Conservation (phyloP, 331 rosid species). For the Erythrophleum ivorense region DNA sequence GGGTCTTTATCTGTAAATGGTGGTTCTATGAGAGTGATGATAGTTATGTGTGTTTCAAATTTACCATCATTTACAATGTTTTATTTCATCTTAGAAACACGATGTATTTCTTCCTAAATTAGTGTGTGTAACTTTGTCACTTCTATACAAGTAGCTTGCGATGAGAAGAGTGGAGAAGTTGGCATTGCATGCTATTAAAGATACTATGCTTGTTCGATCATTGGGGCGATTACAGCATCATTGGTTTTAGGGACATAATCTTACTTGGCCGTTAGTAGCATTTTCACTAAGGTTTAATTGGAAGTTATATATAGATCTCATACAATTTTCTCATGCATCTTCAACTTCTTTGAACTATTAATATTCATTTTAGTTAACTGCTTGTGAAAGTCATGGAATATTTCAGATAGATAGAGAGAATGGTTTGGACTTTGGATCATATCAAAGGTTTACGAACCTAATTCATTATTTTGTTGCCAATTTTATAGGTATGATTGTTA, state of each 20-base stretch:
- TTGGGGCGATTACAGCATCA: conserved; percentile 98
- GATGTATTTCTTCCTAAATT: background rate
- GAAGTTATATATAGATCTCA: conserved; percentile 31
- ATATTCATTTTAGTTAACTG: background rate
- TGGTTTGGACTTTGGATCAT: conserved; percentile 6
- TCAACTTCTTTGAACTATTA: conserved; percentile 1
- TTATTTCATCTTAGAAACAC: conserved; percentile 5
- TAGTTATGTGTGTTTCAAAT: conserved; percentile 83
- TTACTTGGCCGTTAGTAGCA: no score
- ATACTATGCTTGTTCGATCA: conserved; percentile 96
- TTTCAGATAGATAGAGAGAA: conserved; percentile 23
- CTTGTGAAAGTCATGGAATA: background rate
- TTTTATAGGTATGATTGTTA: conserved; percentile 88
- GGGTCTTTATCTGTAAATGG: conserved; percentile 94
- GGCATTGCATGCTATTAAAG: conserved; percentile 95
- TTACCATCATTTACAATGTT: no score
- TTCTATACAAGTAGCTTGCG: conserved; percentile 85
- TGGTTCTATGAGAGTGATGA: conserved; percentile 99
- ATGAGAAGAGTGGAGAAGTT: conserved; percentile 94
- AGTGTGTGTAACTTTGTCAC: conserved; percentile 6
- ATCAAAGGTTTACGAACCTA: conserved; percentile 29
- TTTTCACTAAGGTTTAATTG: no score
- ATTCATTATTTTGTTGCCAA: conserved; percentile 40
- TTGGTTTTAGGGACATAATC: conserved; percentile 96
- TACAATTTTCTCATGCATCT: background rate